phyloP scores from a whole-genome alignment of 2,329 filamentous ascomycete genomes.

The Mollisia scopiformis region DNA sequence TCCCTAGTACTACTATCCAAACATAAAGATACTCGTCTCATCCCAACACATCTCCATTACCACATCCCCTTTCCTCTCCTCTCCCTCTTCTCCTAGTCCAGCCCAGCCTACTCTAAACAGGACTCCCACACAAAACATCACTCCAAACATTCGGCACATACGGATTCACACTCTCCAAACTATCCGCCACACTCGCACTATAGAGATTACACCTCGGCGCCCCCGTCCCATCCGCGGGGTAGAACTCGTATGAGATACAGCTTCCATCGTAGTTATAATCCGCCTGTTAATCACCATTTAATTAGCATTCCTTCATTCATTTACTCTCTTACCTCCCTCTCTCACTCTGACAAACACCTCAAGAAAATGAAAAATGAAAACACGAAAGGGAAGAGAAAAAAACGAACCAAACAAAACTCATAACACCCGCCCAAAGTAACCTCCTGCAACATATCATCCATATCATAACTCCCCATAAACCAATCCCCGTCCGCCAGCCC shows the following conservation, averaged over 20 bases:
- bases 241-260: constrained; percentile 29
- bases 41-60: no score
- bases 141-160: constrained; percentile 29
- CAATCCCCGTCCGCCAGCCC: constrained; percentile 40
- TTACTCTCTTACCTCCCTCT: no score
- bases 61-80: neutral
- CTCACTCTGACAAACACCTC: no score
- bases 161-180: constrained; percentile 23
- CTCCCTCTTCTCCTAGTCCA: neutral
- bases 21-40: no score
- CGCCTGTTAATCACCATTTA: neutral
- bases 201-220: constrained; percentile 30
- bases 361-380: neutral
- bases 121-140: constrained; percentile 32
- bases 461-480: constrained; percentile 43
- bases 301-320: neutral
- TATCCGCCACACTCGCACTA: constrained; percentile 28
- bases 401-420: constrained; percentile 43
- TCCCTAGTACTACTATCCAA: no score
- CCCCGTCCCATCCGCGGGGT: constrained; percentile 20
- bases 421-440: constrained; percentile 46
- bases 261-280: constrained; percentile 2
- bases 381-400: neutral
- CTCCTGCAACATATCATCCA: constrained; percentile 38
- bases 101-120: neutral